Evolutionary conservation across 2,329 filamentous ascomycete genomes (phyloP).

Genomic region (Exophiala viscosa): DNA sequence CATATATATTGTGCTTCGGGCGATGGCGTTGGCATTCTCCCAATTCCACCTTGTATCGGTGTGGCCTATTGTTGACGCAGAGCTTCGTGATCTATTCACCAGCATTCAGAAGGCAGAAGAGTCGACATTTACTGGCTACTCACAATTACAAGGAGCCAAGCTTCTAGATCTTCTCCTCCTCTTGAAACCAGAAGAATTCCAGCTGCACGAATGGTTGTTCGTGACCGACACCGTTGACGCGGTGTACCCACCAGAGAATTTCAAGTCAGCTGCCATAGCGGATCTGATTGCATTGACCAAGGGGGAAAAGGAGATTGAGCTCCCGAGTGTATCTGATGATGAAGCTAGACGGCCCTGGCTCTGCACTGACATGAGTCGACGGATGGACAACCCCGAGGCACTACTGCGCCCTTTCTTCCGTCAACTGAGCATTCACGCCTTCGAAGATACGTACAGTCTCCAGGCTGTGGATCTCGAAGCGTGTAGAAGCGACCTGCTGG

Average conservation of each 20-base stretch:
- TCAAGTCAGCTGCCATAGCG: conserved; percentile 69
- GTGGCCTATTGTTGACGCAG: conserved; percentile 86
- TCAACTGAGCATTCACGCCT: conserved; percentile 86
- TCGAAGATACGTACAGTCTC: conserved; percentile 90
- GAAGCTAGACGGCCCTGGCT: conserved; percentile 41
- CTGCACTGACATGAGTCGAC: conserved; percentile 47
- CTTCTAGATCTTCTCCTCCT: conserved; percentile 84
- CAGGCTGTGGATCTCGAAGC: conserved; percentile 61
- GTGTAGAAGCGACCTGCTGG: conserved; percentile 62
- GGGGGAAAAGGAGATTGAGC: conserved; percentile 18
- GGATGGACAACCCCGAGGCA: conserved; percentile 65
- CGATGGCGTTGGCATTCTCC: conserved; percentile 73
- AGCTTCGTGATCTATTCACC: conserved; percentile 67
- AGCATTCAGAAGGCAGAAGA: conserved; percentile 68
- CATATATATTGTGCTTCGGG: conserved; percentile 81
- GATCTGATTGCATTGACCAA: conserved; percentile 45
- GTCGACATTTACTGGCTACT: conserved; percentile 72
- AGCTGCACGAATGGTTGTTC: conserved; percentile 97
- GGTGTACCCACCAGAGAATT: conserved; percentile 72
- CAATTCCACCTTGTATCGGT: conserved; percentile 75
- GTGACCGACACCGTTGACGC: conserved; percentile 96
- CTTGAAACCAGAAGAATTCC: conserved; percentile 88
- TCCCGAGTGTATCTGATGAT: conserved; percentile 18
- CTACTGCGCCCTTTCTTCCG: conserved; percentile 85
- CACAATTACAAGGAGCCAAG: conserved; percentile 87